Conservation (phyloP, 768 basidiomycete genomes). For the Rubroboletus satanas region DNA sequence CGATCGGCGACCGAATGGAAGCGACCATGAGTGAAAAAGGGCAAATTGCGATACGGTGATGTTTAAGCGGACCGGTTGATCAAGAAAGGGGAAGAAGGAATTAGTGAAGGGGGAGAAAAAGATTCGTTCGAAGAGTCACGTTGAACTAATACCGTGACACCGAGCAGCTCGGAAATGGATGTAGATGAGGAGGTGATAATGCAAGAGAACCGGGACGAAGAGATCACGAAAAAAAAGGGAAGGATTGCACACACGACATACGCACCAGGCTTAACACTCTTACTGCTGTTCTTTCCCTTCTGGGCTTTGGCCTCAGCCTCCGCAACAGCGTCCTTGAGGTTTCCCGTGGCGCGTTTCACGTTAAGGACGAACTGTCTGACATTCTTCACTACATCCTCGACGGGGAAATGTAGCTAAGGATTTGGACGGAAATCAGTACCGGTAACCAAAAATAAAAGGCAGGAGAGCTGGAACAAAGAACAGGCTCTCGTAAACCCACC, state of each 20-base stretch:
- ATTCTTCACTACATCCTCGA: constrained; percentile 76
- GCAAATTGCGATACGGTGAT: not conserved
- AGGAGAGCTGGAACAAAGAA: not conserved
- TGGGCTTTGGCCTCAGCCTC: constrained; percentile 39
- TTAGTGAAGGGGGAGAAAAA: not conserved
- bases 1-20: constrained; percentile 14
- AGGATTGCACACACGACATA: constrained; percentile 1
- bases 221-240: not conserved
- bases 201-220: not conserved
- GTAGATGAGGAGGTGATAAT: not conserved
- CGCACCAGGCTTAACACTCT: constrained; percentile 46
- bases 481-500: constrained; percentile 27
- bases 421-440: constrained; percentile 3
- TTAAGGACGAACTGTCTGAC: constrained; percentile 69
- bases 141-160: not conserved
- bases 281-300: constrained; percentile 33
- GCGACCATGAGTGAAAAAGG: not conserved
- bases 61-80: not conserved
- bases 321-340: constrained; percentile 47
- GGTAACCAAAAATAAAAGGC: not conserved
- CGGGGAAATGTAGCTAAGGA: constrained; percentile 66
- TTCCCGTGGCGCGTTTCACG: constrained; percentile 73
- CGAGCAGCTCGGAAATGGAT: not conserved
- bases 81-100: not conserved
- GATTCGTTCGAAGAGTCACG: not conserved